Base-by-base conservation (phyloP, 768 basidiomycete genomes). In the Calocybe indica region DNA sequence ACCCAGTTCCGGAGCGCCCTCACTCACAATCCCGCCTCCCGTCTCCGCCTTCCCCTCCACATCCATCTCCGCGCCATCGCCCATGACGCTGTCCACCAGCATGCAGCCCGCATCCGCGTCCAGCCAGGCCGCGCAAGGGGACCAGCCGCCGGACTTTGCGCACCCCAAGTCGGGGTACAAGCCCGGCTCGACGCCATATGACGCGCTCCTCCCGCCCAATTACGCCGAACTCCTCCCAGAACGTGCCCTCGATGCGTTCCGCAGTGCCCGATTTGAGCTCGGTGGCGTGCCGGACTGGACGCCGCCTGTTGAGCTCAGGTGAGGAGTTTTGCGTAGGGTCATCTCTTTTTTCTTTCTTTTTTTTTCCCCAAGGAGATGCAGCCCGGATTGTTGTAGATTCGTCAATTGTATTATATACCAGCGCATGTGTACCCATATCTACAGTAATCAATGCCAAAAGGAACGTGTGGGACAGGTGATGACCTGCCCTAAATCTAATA, bases 221-320 rank as follows among this genome's bases (percentile, higher is more conserved):
- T 90, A 89, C 61, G 50, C 68, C 33, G 64, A 76, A 43, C 59
- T 76, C 13, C 54, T 88, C 22, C 84, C 88, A 2, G 57, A 66
- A 41, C 58, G 55, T 5, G 76, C 69, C 45, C 59, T 70, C 55
- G 73, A 75, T 5, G 80, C 81, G 36, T 88, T 88, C 55, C 58
- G 67, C 52, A 63, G 63, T 13, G 65, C 68, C 46, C 78, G 64
- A 62, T 90, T 89, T 55, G 80, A 79, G 56, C 85, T 78, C 79
- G 82, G 60, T 41, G 74, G 75, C 50, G 72, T 90, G 40, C 87
- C 87, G 1, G 85, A 86, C 49, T 88, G 81, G 80, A 69, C 83
- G 47, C 88, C 87, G 35, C 88, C 85, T 7, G 55, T 76, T 45
- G 77, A 80, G 56, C 57, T 82, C 49, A 68, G 82, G 48, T 82